Evolutionary conservation across 306 rosid genomes (phyloP).

Genomic region (Cucurbita argyrosperma): DNA sequence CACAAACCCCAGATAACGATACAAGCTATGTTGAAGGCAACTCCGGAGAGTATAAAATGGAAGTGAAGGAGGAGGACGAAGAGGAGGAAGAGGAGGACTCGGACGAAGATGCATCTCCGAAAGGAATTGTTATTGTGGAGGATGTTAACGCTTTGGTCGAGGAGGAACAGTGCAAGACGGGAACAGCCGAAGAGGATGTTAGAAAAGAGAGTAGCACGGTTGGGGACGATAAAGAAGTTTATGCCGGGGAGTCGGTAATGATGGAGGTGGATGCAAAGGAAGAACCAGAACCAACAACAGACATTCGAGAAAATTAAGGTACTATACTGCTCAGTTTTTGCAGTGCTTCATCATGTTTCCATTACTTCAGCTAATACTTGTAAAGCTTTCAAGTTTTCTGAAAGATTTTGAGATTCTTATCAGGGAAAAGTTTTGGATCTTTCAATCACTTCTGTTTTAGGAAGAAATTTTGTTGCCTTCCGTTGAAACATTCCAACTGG

Average conservation of each 20-base stretch:
- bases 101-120: slow-evolving; percentile 18
- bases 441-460: neutral
- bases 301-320: neutral
- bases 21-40: slow-evolving; percentile 41
- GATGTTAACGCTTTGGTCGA: slow-evolving; percentile 16
- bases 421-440: neutral
- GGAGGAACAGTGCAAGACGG: slow-evolving; percentile 17
- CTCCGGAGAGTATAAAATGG: slow-evolving; percentile 23
- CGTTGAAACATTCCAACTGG: slow-evolving; percentile 6
- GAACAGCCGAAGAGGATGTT: slow-evolving; percentile 7
- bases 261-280: neutral
- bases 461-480: slow-evolving; percentile 7
- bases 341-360: neutral
- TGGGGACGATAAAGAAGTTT: neutral
- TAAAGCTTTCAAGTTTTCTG: slow-evolving; percentile 5
- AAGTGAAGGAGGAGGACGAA: slow-evolving; percentile 26
- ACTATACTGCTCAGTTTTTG: neutral
- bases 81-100: slow-evolving; percentile 20
- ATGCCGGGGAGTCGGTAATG: neutral
- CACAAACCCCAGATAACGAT: slow-evolving; percentile 28
- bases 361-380: neutral
- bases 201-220: neutral
- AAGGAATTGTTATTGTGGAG: slow-evolving; percentile 11
- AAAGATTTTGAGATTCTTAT: neutral
- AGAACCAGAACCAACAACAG: neutral